Conservation (phyloP, 805 yeast genomes). For the Scheffersomyces spartinae region DNA sequence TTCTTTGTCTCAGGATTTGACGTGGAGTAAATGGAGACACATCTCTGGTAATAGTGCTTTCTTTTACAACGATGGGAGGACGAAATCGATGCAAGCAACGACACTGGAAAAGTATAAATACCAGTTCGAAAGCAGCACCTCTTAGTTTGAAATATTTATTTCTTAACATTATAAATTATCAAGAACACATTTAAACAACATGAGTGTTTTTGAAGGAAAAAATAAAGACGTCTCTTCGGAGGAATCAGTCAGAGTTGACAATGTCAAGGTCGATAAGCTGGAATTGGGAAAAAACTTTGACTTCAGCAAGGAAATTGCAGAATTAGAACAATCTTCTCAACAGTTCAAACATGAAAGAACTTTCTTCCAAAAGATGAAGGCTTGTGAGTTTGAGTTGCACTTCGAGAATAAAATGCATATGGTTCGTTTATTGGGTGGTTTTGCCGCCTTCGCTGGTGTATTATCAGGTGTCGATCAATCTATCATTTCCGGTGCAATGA, state of each 20-base stretch:
- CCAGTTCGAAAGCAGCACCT: too few relatives aligned
- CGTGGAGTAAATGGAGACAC: too few relatives aligned
- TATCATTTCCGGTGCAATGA: constrained; percentile 50
- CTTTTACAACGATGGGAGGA: too few relatives aligned
- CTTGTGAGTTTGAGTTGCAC: constrained; percentile 24
- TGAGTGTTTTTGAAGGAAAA: constrained; percentile 10
- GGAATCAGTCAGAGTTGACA: constrained; percentile 11
- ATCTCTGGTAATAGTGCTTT: too few relatives aligned
- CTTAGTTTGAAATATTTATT: too few relatives aligned
- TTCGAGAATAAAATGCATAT: constrained; percentile 36
- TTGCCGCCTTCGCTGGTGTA: constrained; percentile 54
- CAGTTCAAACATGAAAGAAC: constrained; percentile 18
- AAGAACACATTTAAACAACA: constrained; percentile 2
- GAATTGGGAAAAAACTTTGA: constrained; percentile 20
- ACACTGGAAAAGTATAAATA: too few relatives aligned
- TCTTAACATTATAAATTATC: too few relatives aligned
- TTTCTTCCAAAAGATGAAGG: constrained; percentile 23
- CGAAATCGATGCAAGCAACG: too few relatives aligned
- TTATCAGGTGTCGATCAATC: constrained; percentile 62
- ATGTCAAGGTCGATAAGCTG: constrained; percentile 13
- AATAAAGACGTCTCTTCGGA: constrained; percentile 8
- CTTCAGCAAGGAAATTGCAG: constrained; percentile 22
- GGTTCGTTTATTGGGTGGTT: constrained; percentile 38
- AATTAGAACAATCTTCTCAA: constrained; percentile 19
- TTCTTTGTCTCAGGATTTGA: too few relatives aligned